Evolutionary conservation across 2,329 filamentous ascomycete genomes (phyloP), one percentile per base, ranked within the genome.

Genomic region (Cladosporium cucumerinum): DNA sequence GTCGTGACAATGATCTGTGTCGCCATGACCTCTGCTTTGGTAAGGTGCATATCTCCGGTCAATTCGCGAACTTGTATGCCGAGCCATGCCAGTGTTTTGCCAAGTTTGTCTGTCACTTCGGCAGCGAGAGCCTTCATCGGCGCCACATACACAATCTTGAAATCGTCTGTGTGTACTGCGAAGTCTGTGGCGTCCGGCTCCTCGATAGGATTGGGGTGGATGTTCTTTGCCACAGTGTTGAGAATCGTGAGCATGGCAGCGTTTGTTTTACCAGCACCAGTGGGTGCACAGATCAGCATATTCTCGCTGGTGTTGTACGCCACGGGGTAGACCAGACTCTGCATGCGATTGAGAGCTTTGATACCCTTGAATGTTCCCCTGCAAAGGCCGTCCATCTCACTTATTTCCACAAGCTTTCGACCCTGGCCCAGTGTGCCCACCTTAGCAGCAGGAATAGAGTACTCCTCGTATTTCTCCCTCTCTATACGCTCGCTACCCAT

Each of bases 1-100:
- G 95, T 99, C 0, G 96, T 99, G 58, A 99, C 95, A 66, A 99
- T 97, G 70, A 99, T 95, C 75, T 99, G 95, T 0, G 95, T 99
- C 68, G 93, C 89, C 18, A 97, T 85, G 67, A 99, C 97, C 78
- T 99, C 96, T 1, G 92, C 86, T 78, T 99, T 99, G 57, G 94
- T 97, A 64, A 99, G 85, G 75, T 99, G 95, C 95, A 99, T 99
- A 76, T 99, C 95, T 73, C 95, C 95, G 57, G 95, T 99, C 76
- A 96, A 88, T 78, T 99, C 95, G 67, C 95, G 90, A 69, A 92
- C 94, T 75, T 92, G 88, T 72, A 99, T 87, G 8, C 93, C 94
- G 6, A 99, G 85, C 96, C 96, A 99, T 2, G 92, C 90, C 4
- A 99, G 85, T 28, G 94, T 88, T 76, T 92, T 96, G 55, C 93